Conservation (phyloP, 495 filamentous ascomycete species). For the Xylaria longipes region DNA sequence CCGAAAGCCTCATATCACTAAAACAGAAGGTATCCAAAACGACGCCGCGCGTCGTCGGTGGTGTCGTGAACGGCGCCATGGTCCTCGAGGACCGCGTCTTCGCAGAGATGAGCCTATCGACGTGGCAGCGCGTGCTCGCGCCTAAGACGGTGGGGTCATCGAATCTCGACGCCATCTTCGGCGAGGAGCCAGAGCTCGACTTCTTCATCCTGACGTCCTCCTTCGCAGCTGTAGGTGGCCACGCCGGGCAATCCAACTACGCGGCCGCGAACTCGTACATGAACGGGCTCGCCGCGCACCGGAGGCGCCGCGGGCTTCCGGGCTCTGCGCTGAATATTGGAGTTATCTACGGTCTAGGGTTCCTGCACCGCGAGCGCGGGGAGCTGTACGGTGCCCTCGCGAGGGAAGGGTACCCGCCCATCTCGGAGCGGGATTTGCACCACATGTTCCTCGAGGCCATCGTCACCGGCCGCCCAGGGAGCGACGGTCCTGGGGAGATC, state of each 20-base stretch:
- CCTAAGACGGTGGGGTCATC: slow-evolving; percentile 54
- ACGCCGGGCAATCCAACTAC: slow-evolving; percentile 61
- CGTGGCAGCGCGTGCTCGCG: slow-evolving; percentile 46
- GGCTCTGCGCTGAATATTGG: slow-evolving; percentile 63
- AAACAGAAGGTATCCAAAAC: slow-evolving; percentile 34
- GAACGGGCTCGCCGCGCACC: slow-evolving; percentile 50
- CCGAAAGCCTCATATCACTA: slow-evolving; percentile 38
- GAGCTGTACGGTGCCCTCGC: slow-evolving; percentile 48
- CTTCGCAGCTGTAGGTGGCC: slow-evolving; percentile 54
- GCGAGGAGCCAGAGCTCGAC: slow-evolving; percentile 38
- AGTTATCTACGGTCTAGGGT: slow-evolving; percentile 62
- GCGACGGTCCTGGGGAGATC: slow-evolving; percentile 36
- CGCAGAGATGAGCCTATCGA: slow-evolving; percentile 51
- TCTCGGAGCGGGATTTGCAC: slow-evolving; percentile 66
- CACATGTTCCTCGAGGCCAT: slow-evolving; percentile 67
- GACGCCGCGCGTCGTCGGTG: slow-evolving; percentile 47
- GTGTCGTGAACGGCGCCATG: slow-evolving; percentile 62
- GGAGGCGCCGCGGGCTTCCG: slow-evolving; percentile 41
- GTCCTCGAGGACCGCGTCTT: slow-evolving; percentile 58
- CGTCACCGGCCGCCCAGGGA: slow-evolving; percentile 41
- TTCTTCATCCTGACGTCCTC: slow-evolving; percentile 60
- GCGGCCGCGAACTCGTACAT: slow-evolving; percentile 63
- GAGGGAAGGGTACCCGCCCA: slow-evolving; percentile 55
- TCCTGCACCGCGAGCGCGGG: slow-evolving; percentile 56
- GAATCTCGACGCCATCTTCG: slow-evolving; percentile 48